Evolutionary conservation across 2,329 filamentous ascomycete genomes (phyloP), one percentile per base, ranked within the genome.

Genomic region (Aspergillus amoenus): DNA sequence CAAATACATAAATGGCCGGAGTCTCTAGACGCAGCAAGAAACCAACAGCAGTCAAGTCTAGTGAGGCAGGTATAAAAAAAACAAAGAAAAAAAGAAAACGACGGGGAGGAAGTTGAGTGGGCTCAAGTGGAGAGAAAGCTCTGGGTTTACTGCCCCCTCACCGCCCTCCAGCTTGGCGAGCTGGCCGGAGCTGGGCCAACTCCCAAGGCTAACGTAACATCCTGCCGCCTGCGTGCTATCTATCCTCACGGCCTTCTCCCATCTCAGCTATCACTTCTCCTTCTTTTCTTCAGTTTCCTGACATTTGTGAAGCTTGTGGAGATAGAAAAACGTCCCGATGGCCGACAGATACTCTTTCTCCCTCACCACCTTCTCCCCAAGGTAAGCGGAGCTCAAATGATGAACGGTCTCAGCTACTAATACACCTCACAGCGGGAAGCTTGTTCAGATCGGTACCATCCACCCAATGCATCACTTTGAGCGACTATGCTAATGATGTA

Each of bases 261-360:
- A 63, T 61, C 55, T 53, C 34, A 41, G 42, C 56, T 51, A 51
- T 58, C 27, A 39, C 49, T 46, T 34, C 44, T 60, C 6, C 40
- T 55, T 55, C 43, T 47, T 24, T 13, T 30, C 21, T 46, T 53
- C 24, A 40, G 17, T 60, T 17, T 11, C n/a, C n/a, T 24, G n/a
- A 21, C 12, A 30, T 18, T 44, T 18, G 47, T 46, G 34, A 55
- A 68, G 63, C 58, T 64, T 53, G 45, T 58, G 52, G 57, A 60
- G 52, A 51, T 59, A 49, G 17, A 54, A 39, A 61, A 15, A 56
- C 58, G 58, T 62, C 71, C 81, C 60, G 74, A 99, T 99, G 93
- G 93, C 94, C 73, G 94, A 99, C 80, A 86, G 94, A 82, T 99
- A 99, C 80, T 97, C 93, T 55, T 99, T 99, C 87, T 99, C 94